A percentile compares a stretch with the other conserved stretches of the same genome.
These are phyloP conservation scores for Epichloe baconii DNA, from an alignment of 2,329 filamentous ascomycete species.

Conservation along the genomic window DNA sequence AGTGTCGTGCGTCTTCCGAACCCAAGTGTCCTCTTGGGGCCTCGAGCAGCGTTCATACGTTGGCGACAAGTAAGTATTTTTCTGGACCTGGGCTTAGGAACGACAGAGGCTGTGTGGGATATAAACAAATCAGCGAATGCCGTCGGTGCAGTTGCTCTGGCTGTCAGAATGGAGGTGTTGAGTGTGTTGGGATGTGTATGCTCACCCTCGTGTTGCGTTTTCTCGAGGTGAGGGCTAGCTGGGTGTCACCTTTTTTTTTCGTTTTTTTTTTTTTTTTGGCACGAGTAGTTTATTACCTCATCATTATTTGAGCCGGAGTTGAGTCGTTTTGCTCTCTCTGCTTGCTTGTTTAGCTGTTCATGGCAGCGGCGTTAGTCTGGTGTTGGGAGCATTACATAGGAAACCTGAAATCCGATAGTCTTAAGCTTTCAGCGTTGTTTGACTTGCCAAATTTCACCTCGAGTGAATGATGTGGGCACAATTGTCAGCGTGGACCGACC, in stretches of 20 bases:
- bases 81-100: not conserved
- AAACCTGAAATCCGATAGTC: constrained; percentile 14
- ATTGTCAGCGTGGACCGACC: not conserved
- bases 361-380: constrained; percentile 21
- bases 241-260: not conserved
- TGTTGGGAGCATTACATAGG: constrained; percentile 18
- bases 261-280: not conserved
- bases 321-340: constrained; percentile 6
- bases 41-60: too few relatives aligned
- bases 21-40: not conserved
- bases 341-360: constrained; percentile 13
- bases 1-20: not conserved
- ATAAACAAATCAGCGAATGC: too few relatives aligned
- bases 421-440: not conserved
- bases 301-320: constrained; percentile 3
- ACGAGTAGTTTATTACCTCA: constrained; percentile 3
- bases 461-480: not conserved
- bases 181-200: not conserved
- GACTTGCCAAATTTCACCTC: not conserved
- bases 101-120: not conserved
- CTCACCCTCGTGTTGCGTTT: not conserved
- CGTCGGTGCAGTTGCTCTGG: not conserved
- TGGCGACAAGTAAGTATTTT: not conserved
- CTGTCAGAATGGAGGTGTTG: not conserved
- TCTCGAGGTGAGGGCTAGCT: not conserved